Conservation (phyloP, 805 yeast genomes). For the Starmera amethionina region DNA sequence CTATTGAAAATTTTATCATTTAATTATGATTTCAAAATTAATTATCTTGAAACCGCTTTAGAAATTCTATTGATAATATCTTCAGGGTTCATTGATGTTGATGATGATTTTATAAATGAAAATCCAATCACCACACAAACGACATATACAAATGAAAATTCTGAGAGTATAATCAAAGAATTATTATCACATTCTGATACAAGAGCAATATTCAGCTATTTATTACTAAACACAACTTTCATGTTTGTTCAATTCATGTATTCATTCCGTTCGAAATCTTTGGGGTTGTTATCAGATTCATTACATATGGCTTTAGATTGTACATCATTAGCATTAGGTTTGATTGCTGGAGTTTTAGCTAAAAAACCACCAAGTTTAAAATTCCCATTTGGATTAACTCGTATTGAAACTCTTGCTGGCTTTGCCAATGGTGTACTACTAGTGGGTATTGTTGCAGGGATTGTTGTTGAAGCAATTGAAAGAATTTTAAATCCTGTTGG, state of each 20-base stretch:
- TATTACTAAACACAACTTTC: conserved; percentile 78
- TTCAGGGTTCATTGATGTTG: conserved; percentile 11
- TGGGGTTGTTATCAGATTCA: conserved; percentile 87
- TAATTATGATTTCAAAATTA: conserved; percentile 9
- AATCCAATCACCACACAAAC: neutral
- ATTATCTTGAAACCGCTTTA: conserved; percentile 2
- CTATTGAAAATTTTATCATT: conserved; percentile 25
- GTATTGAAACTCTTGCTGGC: conserved; percentile 89
- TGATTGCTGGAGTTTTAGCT: conserved; percentile 69
- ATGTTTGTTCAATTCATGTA: conserved; percentile 91
- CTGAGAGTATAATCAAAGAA: conserved; percentile 10
- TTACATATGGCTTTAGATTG: conserved; percentile 96
- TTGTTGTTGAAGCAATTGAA: conserved; percentile 77
- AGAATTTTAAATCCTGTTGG: conserved; percentile 71
- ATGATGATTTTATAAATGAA: conserved; percentile 4
- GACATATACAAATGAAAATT: conserved; percentile 1
- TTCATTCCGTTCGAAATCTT: conserved; percentile 84
- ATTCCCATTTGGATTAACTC: conserved; percentile 78
- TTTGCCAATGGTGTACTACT: conserved; percentile 88
- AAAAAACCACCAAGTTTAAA: conserved; percentile 52
- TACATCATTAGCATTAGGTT: conserved; percentile 78
- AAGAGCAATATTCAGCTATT: conserved; percentile 77
- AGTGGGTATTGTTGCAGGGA: conserved; percentile 82
- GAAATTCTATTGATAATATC: conserved; percentile 20
- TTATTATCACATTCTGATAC: conserved; percentile 49